Evolutionary conservation across 2,329 filamentous ascomycete genomes (phyloP), one percentile per base, ranked within the genome.

Genomic region (Fusarium compactum): DNA sequence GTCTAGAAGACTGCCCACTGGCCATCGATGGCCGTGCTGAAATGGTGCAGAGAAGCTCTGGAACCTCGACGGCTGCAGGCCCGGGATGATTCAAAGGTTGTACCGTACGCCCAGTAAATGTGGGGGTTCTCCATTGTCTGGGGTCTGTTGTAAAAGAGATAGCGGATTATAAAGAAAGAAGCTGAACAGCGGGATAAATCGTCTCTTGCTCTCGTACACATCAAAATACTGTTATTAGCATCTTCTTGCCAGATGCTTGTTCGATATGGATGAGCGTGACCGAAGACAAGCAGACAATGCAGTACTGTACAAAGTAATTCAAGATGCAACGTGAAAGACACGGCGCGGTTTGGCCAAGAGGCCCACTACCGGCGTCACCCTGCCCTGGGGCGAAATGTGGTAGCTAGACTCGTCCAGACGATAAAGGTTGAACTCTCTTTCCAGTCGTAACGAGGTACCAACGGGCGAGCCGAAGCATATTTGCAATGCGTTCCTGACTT

Each of bases 261-360:
- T 38, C 16, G 46, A 52, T 30, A 29, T 68, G 46, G 44, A 38
- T n/a, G 22, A 54, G n/a, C 38, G 27, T 51, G 43, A 67, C 34
- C 55, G 22, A 47, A 51, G 52, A n/a, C 18, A 38, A 24, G 34
- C 25, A n/a, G 18, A 29, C 18, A 29, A 15, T 30, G 32, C n/a
- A 43, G 25, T 38, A 38, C 34, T n/a, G 34, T 38, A 38, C 34
- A 65, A 25, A 70, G 51, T 38, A 64, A 41, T 57, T 62, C 57
- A 54, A 58, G 45, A 59, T 40, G 43, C 50, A 46, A 55, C 50
- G 46, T 34, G 24, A 58, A 56, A 74, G 55, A 64, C 72, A 74
- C 69, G 66, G 70, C 51, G 57, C 73, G 54, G 68, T 65, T 71
- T 74, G 69, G 70, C 65, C 57, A 41, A 38, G 25, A 55, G 69